These are phyloP conservation scores for Lactuca sativa DNA, from an alignment of 129 eudicot genomes.

Conservation along the genomic window DNA sequence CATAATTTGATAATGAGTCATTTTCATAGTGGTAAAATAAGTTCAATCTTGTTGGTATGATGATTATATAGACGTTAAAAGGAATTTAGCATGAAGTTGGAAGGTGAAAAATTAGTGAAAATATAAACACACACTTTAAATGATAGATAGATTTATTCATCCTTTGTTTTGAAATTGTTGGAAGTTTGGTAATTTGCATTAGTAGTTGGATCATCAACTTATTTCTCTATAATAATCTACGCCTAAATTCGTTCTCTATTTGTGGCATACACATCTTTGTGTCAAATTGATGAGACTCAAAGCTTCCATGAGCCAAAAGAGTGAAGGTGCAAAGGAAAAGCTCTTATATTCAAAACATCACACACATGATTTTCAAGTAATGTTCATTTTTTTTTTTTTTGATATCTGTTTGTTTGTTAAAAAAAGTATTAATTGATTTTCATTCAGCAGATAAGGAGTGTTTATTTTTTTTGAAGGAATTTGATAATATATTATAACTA, in stretches of 20 bases:
- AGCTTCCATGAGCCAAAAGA: conserved; percentile 20
- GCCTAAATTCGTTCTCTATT: not conserved
- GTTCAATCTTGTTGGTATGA: not conserved
- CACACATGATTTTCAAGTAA: conserved; percentile 16
- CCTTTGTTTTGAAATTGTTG: conserved; percentile 14
- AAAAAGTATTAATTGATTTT: too few relatives aligned
- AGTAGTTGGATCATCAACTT: conserved; percentile 14
- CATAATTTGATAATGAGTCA: too few relatives aligned
- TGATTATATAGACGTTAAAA: not conserved
- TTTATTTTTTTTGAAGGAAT: too few relatives aligned
- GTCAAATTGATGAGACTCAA: not conserved
- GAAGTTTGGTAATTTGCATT: conserved; percentile 7
- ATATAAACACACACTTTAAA: not conserved
- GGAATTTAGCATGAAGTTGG: conserved; percentile 16
- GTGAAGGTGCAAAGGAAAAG: conserved; percentile 10
- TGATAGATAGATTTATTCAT: not conserved
- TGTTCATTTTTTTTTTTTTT: not conserved
- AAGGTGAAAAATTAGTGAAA: not conserved
- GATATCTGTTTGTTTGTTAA: not conserved
- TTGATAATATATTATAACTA: too few relatives aligned
- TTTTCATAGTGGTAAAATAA: too few relatives aligned
- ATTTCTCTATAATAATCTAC: not conserved
- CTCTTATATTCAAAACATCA: conserved; percentile 8
- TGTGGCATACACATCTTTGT: not conserved
- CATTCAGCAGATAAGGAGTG: too few relatives aligned